phyloP scores from a whole-genome alignment of 2,329 filamentous ascomycete species.

The Fusarium sp. region DNA sequence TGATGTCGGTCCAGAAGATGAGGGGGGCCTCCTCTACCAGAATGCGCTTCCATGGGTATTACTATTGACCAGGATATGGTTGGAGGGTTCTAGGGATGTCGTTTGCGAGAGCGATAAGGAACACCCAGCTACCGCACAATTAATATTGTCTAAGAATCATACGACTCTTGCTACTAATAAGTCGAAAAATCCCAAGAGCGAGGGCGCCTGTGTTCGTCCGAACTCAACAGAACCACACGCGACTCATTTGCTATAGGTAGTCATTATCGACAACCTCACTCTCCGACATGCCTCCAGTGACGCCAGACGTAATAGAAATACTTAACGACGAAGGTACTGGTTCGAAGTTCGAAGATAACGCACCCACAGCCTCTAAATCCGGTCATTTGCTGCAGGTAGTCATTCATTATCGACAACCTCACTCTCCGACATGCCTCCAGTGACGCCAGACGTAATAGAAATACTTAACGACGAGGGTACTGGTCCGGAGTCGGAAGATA shows the following conservation, averaged over 20 bases:
- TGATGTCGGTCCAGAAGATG: too few species aligned
- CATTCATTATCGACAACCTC: conserved; percentile 1
- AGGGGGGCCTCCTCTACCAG: too few species aligned
- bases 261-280: conserved; percentile 2
- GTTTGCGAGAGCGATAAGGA: too few species aligned
- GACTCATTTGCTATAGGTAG: neutral
- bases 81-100: too few species aligned
- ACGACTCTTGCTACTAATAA: too few species aligned
- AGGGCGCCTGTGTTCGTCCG: too few species aligned
- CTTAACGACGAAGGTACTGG: conserved; percentile 43
- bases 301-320: conserved; percentile 47
- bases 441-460: conserved; percentile 43
- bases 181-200: too few species aligned
- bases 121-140: too few species aligned
- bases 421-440: conserved; percentile 31
- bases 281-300: conserved; percentile 31
- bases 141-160: too few species aligned
- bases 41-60: too few species aligned
- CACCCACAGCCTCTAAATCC: conserved; percentile 14
- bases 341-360: conserved; percentile 39
- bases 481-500: conserved; percentile 40
- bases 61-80: too few species aligned
- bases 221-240: too few species aligned
- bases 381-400: conserved; percentile 9
- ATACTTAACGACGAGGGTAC: conserved; percentile 47